Conservation (phyloP, 1,139 yeast species). For the Pichia sp. region DNA sequence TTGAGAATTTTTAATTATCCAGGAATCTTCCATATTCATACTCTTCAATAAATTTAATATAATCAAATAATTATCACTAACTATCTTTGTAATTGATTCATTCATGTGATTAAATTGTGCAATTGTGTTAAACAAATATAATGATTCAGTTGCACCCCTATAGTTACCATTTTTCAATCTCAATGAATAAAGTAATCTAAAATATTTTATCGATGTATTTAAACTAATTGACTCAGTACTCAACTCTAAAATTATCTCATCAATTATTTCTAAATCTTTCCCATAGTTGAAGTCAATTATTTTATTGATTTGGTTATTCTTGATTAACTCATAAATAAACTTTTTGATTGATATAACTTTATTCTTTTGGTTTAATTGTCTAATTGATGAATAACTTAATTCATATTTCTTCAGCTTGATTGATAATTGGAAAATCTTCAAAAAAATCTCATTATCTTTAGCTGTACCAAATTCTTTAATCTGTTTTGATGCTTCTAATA, state of each 20-base stretch:
- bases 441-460: conserved; percentile 20
- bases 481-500: conserved; percentile 21
- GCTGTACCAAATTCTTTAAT: conserved; percentile 11
- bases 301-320: conserved; percentile 19
- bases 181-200: conserved; percentile 52
- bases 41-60: conserved; percentile 45
- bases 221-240: conserved; percentile 19
- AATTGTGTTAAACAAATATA: conserved; percentile 46
- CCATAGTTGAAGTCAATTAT: conserved; percentile 25
- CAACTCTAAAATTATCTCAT: conserved; percentile 25
- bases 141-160: conserved; percentile 51
- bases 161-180: conserved; percentile 41
- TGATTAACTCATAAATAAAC: conserved; percentile 27
- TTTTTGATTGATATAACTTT: conserved; percentile 23
- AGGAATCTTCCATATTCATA: conserved; percentile 35
- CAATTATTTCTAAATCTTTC: conserved; percentile 26
- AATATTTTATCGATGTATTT: conserved; percentile 35
- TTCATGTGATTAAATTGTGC: background rate
- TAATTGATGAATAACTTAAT: conserved; percentile 23
- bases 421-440: conserved; percentile 25
- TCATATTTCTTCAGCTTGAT: conserved; percentile 25
- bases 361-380: conserved; percentile 20
- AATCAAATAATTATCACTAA: conserved; percentile 31
- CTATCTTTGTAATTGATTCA: background rate
- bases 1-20: conserved; percentile 21